These are phyloP conservation scores for Alternaria arbusti DNA, from an alignment of 2,329 filamentous ascomycete genomes.

Conservation along the genomic window DNA sequence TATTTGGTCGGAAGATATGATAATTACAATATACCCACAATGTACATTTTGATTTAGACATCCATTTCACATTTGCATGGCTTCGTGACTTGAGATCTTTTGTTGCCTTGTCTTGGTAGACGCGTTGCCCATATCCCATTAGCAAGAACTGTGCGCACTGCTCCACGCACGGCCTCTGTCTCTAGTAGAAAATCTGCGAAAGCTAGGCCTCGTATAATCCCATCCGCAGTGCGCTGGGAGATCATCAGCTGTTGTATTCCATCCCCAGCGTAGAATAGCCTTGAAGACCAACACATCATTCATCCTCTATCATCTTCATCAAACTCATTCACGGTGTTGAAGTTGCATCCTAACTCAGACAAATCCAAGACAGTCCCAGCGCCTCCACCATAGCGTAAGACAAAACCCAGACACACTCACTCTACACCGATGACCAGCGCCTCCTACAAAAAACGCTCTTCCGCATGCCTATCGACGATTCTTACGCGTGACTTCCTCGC, in stretches of 20 bases:
- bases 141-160: not conserved
- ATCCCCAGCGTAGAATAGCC: too few species aligned
- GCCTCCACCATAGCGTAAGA: not conserved
- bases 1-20: not conserved
- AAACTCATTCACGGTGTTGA: not conserved
- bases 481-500: not conserved
- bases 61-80: too few species aligned
- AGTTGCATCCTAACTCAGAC: not conserved
- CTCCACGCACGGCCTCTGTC: not conserved
- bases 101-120: not conserved
- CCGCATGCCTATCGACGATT: not conserved
- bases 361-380: not conserved
- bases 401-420: not conserved
- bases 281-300: too few species aligned
- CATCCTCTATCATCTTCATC: too few species aligned
- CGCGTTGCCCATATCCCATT: not conserved
- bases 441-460: not conserved
- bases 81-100: not conserved
- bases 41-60: not conserved
- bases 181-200: not conserved
- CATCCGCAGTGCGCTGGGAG: not conserved
- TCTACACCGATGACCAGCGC: not conserved
- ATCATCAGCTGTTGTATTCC: not conserved
- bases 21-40: slow-evolving; percentile 1
- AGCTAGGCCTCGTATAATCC: not conserved